A percentile compares a stretch with the other conserved stretches of the same genome.
phyloP scores from a whole-genome alignment of 495 filamentous ascomycete genomes.

The Aspergillus sclerotiicarbonarius region DNA sequence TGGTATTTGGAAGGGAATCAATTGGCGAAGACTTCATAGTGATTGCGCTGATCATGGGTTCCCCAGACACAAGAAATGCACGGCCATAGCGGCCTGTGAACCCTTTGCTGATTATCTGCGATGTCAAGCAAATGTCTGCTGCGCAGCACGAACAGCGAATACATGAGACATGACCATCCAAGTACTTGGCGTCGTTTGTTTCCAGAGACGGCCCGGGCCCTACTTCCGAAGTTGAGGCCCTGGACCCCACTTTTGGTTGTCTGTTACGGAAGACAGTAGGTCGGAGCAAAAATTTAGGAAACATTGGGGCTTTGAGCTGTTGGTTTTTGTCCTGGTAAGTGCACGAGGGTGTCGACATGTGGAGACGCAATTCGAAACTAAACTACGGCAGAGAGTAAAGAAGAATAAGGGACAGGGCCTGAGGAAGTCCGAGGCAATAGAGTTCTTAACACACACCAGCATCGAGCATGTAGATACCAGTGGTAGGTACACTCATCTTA shows the following conservation, averaged over 20 bases:
- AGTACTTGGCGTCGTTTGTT: constrained; percentile 32
- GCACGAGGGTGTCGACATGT: too few species aligned
- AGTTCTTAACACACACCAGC: too few species aligned
- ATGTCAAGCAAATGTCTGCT: constrained; percentile 69
- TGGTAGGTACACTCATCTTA: too few species aligned
- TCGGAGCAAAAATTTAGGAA: constrained; percentile 54
- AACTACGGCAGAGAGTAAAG: too few species aligned
- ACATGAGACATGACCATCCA: constrained; percentile 52
- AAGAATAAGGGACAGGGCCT: too few species aligned
- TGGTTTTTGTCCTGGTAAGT: neutral
- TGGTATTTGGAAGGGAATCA: constrained; percentile 51
- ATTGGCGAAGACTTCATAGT: constrained; percentile 34
- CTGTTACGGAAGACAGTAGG: constrained; percentile 45
- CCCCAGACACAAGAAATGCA: constrained; percentile 75
- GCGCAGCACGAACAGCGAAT: constrained; percentile 74
- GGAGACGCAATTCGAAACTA: too few species aligned
- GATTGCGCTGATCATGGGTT: constrained; percentile 25
- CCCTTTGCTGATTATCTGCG: constrained; percentile 84
- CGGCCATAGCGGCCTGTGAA: constrained; percentile 94
- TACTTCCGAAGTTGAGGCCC: constrained; percentile 26
- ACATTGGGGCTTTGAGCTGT: constrained; percentile 20
- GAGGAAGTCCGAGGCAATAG: too few species aligned
- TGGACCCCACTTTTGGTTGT: constrained; percentile 13
- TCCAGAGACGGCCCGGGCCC: constrained; percentile 10
- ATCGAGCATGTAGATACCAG: too few species aligned